Evolutionary conservation across 306 rosid genomes (phyloP).

Genomic region (Styphnolobium japonicum): DNA sequence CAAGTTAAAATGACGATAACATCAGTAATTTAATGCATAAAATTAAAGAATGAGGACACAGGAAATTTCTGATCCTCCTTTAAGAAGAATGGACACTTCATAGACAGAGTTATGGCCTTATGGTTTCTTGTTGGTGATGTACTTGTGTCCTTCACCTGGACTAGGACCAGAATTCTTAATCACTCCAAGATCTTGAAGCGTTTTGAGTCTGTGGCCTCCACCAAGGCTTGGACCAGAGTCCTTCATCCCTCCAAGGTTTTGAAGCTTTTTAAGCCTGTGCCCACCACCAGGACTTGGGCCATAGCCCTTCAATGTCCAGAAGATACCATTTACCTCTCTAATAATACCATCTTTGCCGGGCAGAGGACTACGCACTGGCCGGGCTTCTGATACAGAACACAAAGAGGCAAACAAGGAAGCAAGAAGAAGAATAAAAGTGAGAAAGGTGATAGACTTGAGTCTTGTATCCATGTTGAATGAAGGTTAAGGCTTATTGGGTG

Average conservation of each 20-base stretch:
- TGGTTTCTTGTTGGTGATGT: neutral
- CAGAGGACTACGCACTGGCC: neutral
- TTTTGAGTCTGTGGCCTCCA: conserved; percentile 4
- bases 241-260: neutral
- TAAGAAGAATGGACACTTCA: neutral
- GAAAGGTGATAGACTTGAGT: neutral
- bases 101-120: no score
- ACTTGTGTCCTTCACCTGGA: conserved; percentile 13
- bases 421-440: conserved; percentile 4
- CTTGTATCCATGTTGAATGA: conserved; percentile 27
- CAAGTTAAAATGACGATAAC: neutral
- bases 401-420: neutral
- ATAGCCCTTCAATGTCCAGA: neutral
- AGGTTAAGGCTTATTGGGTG: neutral
- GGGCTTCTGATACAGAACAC: conserved; percentile 22
- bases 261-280: conserved; percentile 4
- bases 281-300: conserved; percentile 22
- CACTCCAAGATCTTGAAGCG: neutral
- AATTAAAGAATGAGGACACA: neutral
- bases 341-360: neutral
- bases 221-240: conserved; percentile 38
- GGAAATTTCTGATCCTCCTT: neutral
- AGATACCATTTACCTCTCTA: neutral
- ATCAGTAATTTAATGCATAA: neutral
- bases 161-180: neutral